Conservation (phyloP, 2,329 filamentous ascomycete genomes). For the Xylariales sp. region DNA sequence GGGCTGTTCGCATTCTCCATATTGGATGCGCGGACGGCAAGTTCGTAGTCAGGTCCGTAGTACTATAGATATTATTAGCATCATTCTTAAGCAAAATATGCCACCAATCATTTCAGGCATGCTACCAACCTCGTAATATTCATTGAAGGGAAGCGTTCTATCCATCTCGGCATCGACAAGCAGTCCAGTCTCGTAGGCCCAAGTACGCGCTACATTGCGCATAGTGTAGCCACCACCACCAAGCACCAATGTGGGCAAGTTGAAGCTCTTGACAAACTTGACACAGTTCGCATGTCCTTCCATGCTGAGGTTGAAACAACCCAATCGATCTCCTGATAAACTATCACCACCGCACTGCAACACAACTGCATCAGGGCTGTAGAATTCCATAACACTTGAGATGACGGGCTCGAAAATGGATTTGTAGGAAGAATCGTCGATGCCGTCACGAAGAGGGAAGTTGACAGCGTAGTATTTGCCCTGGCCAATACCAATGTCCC, state of each 20-base stretch:
- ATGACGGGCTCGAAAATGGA: conserved; percentile 91
- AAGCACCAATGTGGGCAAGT: conserved; percentile 82
- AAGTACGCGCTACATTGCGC: conserved; percentile 92
- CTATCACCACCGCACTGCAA: conserved; percentile 95
- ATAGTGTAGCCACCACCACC: conserved; percentile 97
- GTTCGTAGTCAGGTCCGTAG: conserved; percentile 84
- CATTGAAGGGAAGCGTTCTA: conserved; percentile 85
- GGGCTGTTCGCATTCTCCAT: conserved; percentile 88
- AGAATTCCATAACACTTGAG: conserved; percentile 79
- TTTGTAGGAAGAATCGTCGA: conserved; percentile 85
- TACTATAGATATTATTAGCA: too few species aligned
- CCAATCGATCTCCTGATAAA: conserved; percentile 87
- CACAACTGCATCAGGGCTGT: conserved; percentile 86
- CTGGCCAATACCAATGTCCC: conserved; percentile 80
- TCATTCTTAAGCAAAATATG: too few species aligned
- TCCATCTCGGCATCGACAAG: conserved; percentile 80
- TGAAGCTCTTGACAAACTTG: conserved; percentile 81
- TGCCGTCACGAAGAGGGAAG: conserved; percentile 86
- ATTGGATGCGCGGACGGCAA: conserved; percentile 84
- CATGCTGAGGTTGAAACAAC: conserved; percentile 98
- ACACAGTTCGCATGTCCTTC: conserved; percentile 93
- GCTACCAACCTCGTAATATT: conserved; percentile 73
- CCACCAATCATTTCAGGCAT: too few species aligned
- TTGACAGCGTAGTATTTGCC: conserved; percentile 90
- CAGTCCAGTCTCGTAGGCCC: conserved; percentile 93